Base-by-base conservation (phyloP, 495 filamentous ascomycete genomes). In the Schizothecium vesticola region DNA sequence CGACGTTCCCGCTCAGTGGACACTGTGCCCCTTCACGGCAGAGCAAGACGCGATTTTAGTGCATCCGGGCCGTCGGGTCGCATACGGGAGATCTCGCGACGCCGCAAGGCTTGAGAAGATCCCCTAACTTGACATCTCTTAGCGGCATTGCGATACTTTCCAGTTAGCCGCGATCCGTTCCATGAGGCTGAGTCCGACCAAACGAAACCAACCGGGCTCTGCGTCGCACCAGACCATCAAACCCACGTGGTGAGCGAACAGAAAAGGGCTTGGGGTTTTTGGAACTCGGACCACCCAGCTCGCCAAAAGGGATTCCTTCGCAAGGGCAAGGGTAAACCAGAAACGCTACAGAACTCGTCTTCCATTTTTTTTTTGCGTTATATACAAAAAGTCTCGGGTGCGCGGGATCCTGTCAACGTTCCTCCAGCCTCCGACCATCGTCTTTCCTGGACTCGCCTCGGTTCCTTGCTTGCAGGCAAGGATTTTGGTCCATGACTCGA, bases 1-100 rank as follows among this genome's bases (percentile, higher is more conserved):
- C 19, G 43, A 51, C 8, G 43, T 51, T 51, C 43, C 43, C 43
- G 43, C 43, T 33, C 65, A 31, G 28, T 33, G 61, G 59, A 65
- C 72, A 71, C 69, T 69, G 72, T 73, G 72, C 72, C 67, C 67
- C 67, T 68, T 70, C 67, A 63, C 67, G 67, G 67, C 72, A 71
- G 67, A 65, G 56, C 26, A 56, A 65, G 61, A 73, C 72, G 72
- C 72, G 69, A 71, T 73, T 71, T 73, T 73, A 73, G 72, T 73
- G 67, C 55, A 69, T 69, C 72, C 72, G 65, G 28, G 59, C 61
- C 59, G 61, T 61, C 67, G 72, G 72, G 66, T 73, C 72, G 64
- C 64, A 57, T 65, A 65, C 10, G 12, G 31, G 12, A 71, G 67
- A 71, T 71, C 69, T 70, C 65, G 68, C 71, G 65, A 70, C 65